These are phyloP conservation scores for Rutstroemia sp. DNA, from an alignment of 2,329 filamentous ascomycete genomes.

Conservation along the genomic window DNA sequence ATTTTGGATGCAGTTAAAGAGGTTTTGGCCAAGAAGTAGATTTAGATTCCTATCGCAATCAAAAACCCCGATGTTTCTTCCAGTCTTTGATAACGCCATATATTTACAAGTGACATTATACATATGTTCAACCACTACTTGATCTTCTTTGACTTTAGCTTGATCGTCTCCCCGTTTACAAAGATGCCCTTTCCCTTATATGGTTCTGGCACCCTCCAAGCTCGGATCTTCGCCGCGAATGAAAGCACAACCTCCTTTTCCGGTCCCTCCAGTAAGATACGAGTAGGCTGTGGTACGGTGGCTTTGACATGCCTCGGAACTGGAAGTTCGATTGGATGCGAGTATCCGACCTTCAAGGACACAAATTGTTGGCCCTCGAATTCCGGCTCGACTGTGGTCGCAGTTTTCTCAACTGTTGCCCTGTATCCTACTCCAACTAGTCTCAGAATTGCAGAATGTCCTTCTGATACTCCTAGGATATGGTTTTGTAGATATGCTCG, in stretches of 20 bases:
- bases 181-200: conserved; percentile 99
- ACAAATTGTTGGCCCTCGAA: conserved; percentile 84
- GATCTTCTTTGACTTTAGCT: conserved; percentile 96
- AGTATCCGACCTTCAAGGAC: conserved; percentile 91
- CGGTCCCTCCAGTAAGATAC: conserved; percentile 81
- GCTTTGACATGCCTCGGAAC: conserved; percentile 79
- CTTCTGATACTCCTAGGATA: conserved; percentile 91
- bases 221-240: conserved; percentile 82
- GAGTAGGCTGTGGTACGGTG: conserved; percentile 81
- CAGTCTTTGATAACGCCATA: conserved; percentile 3
- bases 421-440: conserved; percentile 94
- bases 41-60: conserved; percentile 1
- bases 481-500: conserved; percentile 87
- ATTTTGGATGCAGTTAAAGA: conserved; percentile 78
- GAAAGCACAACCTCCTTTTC: conserved; percentile 83
- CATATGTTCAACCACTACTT: conserved; percentile 48
- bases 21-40: conserved; percentile 50
- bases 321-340: conserved; percentile 85
- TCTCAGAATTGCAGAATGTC: conserved; percentile 86
- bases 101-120: conserved; percentile 17
- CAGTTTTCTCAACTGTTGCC: conserved; percentile 73
- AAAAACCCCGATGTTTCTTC: neutral
- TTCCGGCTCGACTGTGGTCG: conserved; percentile 55
- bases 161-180: conserved; percentile 95
- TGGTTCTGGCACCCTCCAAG: conserved; percentile 87